Evolutionary conservation across 805 yeast species (phyloP).

Genomic region (Saccharomycopsis schoenii): DNA sequence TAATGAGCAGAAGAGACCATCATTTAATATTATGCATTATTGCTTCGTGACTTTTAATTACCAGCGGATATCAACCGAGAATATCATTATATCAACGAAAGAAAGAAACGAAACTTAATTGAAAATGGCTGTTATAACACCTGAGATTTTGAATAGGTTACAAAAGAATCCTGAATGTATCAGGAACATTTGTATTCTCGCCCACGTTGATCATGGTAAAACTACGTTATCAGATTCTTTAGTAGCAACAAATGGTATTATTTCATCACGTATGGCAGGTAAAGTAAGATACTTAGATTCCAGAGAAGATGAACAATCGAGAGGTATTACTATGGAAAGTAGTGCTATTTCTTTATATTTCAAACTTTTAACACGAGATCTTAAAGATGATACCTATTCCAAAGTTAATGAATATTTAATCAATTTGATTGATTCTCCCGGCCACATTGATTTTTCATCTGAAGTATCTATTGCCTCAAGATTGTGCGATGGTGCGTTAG

Average conservation of each 20-base stretch:
- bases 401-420: slow-evolving; percentile 70
- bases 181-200: slow-evolving; percentile 88
- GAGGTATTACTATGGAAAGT: slow-evolving; percentile 98
- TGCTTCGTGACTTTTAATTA: too few relatives aligned
- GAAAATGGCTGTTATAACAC: slow-evolving; percentile 10
- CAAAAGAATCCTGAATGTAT: slow-evolving; percentile 64
- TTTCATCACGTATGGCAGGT: slow-evolving; percentile 91
- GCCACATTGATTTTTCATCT: slow-evolving; percentile 95
- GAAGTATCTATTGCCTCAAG: slow-evolving; percentile 96
- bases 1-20: too few relatives aligned
- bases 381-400: slow-evolving; percentile 26
- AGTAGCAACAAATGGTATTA: slow-evolving; percentile 91
- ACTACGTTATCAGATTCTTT: slow-evolving; percentile 89
- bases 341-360: slow-evolving; percentile 92
- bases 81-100: not conserved
- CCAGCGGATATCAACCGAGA: too few relatives aligned
- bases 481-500: slow-evolving; percentile 93
- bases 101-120: not conserved
- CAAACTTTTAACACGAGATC: slow-evolving; percentile 45
- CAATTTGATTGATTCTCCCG: slow-evolving; percentile 95
- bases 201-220: slow-evolving; percentile 98
- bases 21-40: too few relatives aligned
- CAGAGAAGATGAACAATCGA: slow-evolving; percentile 85
- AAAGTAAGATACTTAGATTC: slow-evolving; percentile 88
- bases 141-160: slow-evolving; percentile 35